phyloP scores from a whole-genome alignment of 805 yeast species.

The Candida maris region DNA sequence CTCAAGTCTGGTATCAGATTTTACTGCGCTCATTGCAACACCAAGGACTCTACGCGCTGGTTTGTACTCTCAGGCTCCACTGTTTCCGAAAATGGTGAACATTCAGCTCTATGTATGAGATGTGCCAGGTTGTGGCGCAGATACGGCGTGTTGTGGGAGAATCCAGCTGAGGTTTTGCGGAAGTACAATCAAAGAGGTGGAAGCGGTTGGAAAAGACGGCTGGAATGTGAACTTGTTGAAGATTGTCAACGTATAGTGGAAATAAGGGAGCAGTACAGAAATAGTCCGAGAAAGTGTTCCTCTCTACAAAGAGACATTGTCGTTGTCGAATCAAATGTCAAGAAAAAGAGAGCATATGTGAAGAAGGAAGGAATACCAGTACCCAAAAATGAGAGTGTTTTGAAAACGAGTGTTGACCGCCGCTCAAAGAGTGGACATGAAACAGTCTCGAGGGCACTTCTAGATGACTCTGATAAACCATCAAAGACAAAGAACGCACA shows the following conservation, averaged over 20 bases:
- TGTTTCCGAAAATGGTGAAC: slow-evolving; percentile 30
- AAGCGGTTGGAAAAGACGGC: slow-evolving; percentile 52
- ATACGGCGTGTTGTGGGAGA: slow-evolving; percentile 84
- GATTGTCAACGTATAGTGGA: slow-evolving; percentile 56
- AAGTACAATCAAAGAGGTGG: slow-evolving; percentile 42
- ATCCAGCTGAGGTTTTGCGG: slow-evolving; percentile 62
- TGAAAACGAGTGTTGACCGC: not conserved
- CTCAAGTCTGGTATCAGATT: slow-evolving; percentile 38
- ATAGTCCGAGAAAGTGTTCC: slow-evolving; percentile 19
- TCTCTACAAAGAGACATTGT: not conserved
- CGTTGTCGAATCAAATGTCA: not conserved
- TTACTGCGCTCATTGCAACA: slow-evolving; percentile 69
- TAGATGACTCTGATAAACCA: not conserved
- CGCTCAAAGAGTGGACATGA: not conserved
- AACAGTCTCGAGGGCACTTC: not conserved
- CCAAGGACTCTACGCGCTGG: slow-evolving; percentile 60
- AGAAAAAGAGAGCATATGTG: slow-evolving; percentile 1
- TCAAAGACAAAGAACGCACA: slow-evolving; percentile 3
- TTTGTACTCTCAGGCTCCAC: slow-evolving; percentile 62
- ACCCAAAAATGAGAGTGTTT: not conserved
- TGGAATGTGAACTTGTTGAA: slow-evolving; percentile 63
- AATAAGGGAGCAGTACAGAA: slow-evolving; percentile 40
- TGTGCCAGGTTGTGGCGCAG: slow-evolving; percentile 92
- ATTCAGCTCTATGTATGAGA: slow-evolving; percentile 70
- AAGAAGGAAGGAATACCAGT: not conserved